A percentile compares a stretch with the other conserved stretches of the same genome.
phyloP scores from a whole-genome alignment of 2,329 filamentous ascomycete species.

The Ophiostoma ulmi region DNA sequence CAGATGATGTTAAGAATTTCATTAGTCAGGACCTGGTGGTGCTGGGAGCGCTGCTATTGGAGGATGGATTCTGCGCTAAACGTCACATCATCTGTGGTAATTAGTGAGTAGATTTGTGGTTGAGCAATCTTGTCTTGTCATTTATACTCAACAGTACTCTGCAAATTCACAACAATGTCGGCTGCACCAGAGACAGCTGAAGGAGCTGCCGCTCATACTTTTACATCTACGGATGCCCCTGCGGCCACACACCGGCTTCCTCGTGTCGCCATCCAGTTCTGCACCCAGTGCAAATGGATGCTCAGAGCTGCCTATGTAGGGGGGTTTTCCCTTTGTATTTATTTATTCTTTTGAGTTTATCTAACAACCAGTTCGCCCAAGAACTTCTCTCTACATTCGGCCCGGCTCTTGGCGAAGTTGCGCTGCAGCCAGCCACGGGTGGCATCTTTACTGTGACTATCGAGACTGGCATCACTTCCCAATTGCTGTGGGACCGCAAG shows the following conservation, averaged over 20 bases:
- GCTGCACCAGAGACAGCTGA: not conserved
- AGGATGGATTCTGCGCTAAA: not conserved
- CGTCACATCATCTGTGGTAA: not conserved
- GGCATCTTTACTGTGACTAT: constrained; percentile 68
- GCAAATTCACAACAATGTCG: not conserved
- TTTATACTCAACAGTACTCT: not conserved
- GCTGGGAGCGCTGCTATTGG: constrained; percentile 5
- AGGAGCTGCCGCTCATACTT: constrained; percentile 8
- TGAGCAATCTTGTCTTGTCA: not conserved
- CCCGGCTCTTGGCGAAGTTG: constrained; percentile 76
- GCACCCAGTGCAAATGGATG: constrained; percentile 90
- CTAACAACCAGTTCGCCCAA: constrained; percentile 67
- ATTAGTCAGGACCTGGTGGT: not conserved
- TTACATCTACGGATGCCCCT: not conserved
- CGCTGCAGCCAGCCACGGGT: constrained; percentile 77
- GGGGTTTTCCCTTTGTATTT: not conserved
- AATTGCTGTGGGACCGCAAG: constrained; percentile 81
- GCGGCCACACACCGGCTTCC: constrained; percentile 49
- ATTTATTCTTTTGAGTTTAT: not conserved
- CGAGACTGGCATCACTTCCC: constrained; percentile 13
- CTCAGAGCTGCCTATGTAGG: constrained; percentile 77
- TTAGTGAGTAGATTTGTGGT: no score
- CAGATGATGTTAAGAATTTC: no score
- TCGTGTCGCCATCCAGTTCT: constrained; percentile 81
- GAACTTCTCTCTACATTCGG: constrained; percentile 92